phyloP scores from a whole-genome alignment of 1,139 yeast species.

The Hemisphaericaspora lyxosophila region DNA sequence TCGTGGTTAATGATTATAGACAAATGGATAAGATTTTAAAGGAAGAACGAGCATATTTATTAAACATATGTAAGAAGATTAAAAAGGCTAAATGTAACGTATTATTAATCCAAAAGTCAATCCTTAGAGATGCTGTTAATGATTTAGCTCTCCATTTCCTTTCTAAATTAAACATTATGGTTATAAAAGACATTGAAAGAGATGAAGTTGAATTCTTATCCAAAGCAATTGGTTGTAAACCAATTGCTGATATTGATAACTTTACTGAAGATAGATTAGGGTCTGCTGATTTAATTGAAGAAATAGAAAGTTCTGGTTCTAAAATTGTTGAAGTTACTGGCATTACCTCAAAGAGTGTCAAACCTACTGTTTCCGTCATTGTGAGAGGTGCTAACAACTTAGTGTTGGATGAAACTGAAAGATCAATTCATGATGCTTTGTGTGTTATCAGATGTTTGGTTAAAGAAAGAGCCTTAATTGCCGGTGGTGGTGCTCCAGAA shows the following conservation, averaged over 20 bases:
- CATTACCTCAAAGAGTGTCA: slow-evolving; percentile 53
- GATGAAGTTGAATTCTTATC: slow-evolving; percentile 94
- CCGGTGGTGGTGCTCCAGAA: slow-evolving; percentile 99
- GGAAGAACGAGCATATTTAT: slow-evolving; percentile 93
- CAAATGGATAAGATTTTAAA: slow-evolving; percentile 98
- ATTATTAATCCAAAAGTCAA: slow-evolving; percentile 87
- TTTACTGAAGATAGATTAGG: slow-evolving; percentile 94
- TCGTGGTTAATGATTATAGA: slow-evolving; percentile 94
- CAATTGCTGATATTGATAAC: slow-evolving; percentile 91
- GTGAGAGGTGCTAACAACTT: slow-evolving; percentile 93
- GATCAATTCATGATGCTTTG: slow-evolving; percentile 94
- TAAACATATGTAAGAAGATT: slow-evolving; percentile 92
- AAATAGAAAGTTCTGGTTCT: slow-evolving; percentile 90
- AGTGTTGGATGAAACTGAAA: slow-evolving; percentile 92
- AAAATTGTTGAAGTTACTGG: slow-evolving; percentile 90
- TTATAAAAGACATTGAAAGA: slow-evolving; percentile 91
- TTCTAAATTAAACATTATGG: slow-evolving; percentile 89
- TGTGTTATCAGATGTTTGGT: slow-evolving; percentile 96
- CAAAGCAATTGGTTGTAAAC: slow-evolving; percentile 89
- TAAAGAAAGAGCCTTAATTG: slow-evolving; percentile 89
- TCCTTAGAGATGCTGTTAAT: slow-evolving; percentile 94
- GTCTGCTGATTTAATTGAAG: slow-evolving; percentile 88
- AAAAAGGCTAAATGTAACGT: slow-evolving; percentile 97
- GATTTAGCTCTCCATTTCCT: slow-evolving; percentile 94
- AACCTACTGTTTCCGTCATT: slow-evolving; percentile 84